phyloP scores from a whole-genome alignment of 2,329 filamentous ascomycete genomes.

The Dactylella cylindrospora region DNA sequence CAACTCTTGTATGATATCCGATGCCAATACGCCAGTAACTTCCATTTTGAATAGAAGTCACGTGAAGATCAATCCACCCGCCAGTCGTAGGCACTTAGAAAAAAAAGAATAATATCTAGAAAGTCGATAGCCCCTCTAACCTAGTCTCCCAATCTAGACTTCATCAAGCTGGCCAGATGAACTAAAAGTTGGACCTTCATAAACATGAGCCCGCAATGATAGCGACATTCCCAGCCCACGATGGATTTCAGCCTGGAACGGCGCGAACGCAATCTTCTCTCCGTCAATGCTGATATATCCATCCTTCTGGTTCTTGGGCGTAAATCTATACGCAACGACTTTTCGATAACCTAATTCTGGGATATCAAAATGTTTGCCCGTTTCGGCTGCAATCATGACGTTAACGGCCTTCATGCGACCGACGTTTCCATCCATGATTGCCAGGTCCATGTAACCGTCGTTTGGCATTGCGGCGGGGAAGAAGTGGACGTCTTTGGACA shows the following conservation, averaged over 20 bases:
- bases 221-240: slow-evolving; percentile 79
- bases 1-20: slow-evolving; percentile 8
- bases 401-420: slow-evolving; percentile 66
- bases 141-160: not conserved
- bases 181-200: slow-evolving; percentile 57
- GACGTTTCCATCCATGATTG: slow-evolving; percentile 77
- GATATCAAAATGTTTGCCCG: slow-evolving; percentile 76
- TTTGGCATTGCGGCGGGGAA: slow-evolving; percentile 79
- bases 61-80: slow-evolving; percentile 1
- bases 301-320: slow-evolving; percentile 68
- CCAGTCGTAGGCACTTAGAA: not conserved
- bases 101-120: slow-evolving; percentile 1
- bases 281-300: slow-evolving; percentile 95
- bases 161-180: slow-evolving; percentile 5
- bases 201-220: slow-evolving; percentile 69
- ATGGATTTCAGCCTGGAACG: slow-evolving; percentile 90
- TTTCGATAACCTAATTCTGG: slow-evolving; percentile 75
- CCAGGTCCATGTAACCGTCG: slow-evolving; percentile 82
- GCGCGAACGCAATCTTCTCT: slow-evolving; percentile 79
- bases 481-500: slow-evolving; percentile 84
- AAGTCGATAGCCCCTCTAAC: too few species aligned
- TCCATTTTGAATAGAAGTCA: too few species aligned
- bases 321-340: slow-evolving; percentile 80
- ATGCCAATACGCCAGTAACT: too few species aligned
- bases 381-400: slow-evolving; percentile 71